A percentile compares a stretch with the other conserved stretches of the same genome.
These are phyloP conservation scores for Fusarium sp. DNA, from an alignment of 2,329 filamentous ascomycete species.

Conservation along the genomic window DNA sequence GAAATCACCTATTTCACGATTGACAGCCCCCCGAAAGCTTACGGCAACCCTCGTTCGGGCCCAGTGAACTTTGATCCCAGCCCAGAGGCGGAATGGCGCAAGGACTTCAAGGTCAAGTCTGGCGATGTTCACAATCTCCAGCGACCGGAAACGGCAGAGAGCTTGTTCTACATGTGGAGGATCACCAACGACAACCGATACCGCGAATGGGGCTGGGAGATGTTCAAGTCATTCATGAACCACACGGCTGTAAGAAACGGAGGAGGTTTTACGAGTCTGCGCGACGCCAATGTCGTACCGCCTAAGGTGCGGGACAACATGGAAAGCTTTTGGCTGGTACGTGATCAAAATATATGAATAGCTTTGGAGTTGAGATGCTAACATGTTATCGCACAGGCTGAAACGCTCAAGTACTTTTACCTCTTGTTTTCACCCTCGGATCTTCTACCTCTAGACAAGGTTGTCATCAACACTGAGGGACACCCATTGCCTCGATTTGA, in stretches of 20 bases:
- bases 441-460: slow-evolving; percentile 84
- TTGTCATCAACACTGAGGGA: slow-evolving; percentile 97
- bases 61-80: slow-evolving; percentile 66
- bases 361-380: slow-evolving; percentile 14
- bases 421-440: slow-evolving; percentile 90
- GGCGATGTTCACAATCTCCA: slow-evolving; percentile 94
- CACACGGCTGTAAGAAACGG: slow-evolving; percentile 84
- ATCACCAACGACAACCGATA: slow-evolving; percentile 93
- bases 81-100: slow-evolving; percentile 75
- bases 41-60: slow-evolving; percentile 65
- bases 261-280: slow-evolving; percentile 86
- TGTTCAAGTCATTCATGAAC: slow-evolving; percentile 93
- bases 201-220: slow-evolving; percentile 97
- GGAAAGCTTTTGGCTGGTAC: slow-evolving; percentile 98
- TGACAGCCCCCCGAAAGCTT: slow-evolving; percentile 74
- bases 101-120: slow-evolving; percentile 85
- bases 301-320: slow-evolving; percentile 86
- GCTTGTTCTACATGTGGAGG: slow-evolving; percentile 97
- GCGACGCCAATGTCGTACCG: slow-evolving; percentile 80
- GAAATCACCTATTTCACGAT: slow-evolving; percentile 95
- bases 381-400: slow-evolving; percentile 71
- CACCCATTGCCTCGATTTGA: slow-evolving; percentile 92
- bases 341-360: slow-evolving; percentile 50
- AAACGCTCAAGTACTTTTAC: slow-evolving; percentile 98
- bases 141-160: slow-evolving; percentile 96